Conservation (phyloP, 2,329 filamentous ascomycete genomes). For the Beauveria rudraprayagi region DNA sequence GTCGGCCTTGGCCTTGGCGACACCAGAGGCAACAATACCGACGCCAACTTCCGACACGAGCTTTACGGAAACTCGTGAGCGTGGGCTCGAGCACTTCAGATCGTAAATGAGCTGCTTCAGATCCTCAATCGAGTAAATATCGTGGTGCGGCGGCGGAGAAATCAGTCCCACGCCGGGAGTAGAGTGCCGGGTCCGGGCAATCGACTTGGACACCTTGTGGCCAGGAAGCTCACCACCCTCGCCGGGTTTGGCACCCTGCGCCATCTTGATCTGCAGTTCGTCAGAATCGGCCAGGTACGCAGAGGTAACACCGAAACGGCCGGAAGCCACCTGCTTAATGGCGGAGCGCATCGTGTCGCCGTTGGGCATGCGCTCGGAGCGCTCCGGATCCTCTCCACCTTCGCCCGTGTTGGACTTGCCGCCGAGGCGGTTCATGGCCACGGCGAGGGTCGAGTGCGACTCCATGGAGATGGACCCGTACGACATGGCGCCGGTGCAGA, state of each 20-base stretch:
- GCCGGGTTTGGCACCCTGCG: slow-evolving; percentile 93
- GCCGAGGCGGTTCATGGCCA: slow-evolving; percentile 93
- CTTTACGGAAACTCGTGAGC: slow-evolving; percentile 89
- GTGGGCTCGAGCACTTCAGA: slow-evolving; percentile 90
- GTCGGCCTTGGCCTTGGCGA: slow-evolving; percentile 94
- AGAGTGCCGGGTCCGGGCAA: slow-evolving; percentile 89
- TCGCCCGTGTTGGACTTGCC: slow-evolving; percentile 98
- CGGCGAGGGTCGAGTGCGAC: slow-evolving; percentile 87
- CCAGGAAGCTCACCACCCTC: slow-evolving; percentile 95
- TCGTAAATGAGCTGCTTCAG: slow-evolving; percentile 97
- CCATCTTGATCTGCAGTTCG: slow-evolving; percentile 99
- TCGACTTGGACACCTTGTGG: slow-evolving; percentile 91
- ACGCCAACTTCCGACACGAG: slow-evolving; percentile 96
- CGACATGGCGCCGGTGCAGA: slow-evolving; percentile 96
- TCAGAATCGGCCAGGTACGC: slow-evolving; percentile 92
- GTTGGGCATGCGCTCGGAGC: slow-evolving; percentile 77
- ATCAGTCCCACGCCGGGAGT: slow-evolving; percentile 95
- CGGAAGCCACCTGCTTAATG: slow-evolving; percentile 95
- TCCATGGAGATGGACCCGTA: slow-evolving; percentile 99
- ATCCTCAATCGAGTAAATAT: slow-evolving; percentile 98
- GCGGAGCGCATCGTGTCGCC: slow-evolving; percentile 95
- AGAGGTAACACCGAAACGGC: slow-evolving; percentile 91
- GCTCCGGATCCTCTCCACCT: slow-evolving; percentile 91
- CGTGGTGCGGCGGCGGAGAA: slow-evolving; percentile 91
- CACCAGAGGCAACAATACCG: slow-evolving; percentile 93